Evolutionary conservation across 768 basidiomycete genomes (phyloP), one percentile per base, ranked within the genome.

Genomic region (Agaricus subrufescens): DNA sequence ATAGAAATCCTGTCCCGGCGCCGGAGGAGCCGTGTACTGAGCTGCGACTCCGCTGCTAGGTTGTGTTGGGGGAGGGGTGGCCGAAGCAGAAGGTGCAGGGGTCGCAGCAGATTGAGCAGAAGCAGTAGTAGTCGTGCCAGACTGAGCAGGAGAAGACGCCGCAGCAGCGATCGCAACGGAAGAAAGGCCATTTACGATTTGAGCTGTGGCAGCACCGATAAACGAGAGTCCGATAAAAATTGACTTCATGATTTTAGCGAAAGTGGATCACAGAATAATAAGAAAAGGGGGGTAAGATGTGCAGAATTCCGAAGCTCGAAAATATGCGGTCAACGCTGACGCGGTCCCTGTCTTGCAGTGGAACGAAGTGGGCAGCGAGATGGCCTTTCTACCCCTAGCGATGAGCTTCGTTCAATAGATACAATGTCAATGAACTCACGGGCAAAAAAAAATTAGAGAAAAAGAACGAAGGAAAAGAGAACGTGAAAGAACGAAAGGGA

Each of bases 301-400:
- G 34, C 34, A 11, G 67, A 71, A 72, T 68, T 68, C 19, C 72
- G 68, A 69, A 68, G 69, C 66, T 64, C 65, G 69, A 71, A 58
- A 11, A 66, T 19, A 19, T 83, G 86, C 86, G 85, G 73, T 88
- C 85, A 81, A 87, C 85, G 85, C 86, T 83, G 70, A 70, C 71
- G 70, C 74, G 65, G 67, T 67, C 69, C 82, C 84, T 84, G 85
- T 79, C 86, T 86, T 75, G 84, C 83, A 87, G 84, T 34, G 34
- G 34, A 34, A 34, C 19, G 49, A 65, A 70, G 66, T 70, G 68
- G 69, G 73, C 72, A 62, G 69, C 65, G 67, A 73, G 71, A 64
- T 63, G 19, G 19, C 76, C 73, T 74, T 74, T 73, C 73, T 76
- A 19, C 19, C 19, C 19, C 19, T 19, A 19, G 19, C 19, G 19